phyloP scores from a whole-genome alignment of 2,329 filamentous ascomycete genomes.

The Beauveria caledonica region DNA sequence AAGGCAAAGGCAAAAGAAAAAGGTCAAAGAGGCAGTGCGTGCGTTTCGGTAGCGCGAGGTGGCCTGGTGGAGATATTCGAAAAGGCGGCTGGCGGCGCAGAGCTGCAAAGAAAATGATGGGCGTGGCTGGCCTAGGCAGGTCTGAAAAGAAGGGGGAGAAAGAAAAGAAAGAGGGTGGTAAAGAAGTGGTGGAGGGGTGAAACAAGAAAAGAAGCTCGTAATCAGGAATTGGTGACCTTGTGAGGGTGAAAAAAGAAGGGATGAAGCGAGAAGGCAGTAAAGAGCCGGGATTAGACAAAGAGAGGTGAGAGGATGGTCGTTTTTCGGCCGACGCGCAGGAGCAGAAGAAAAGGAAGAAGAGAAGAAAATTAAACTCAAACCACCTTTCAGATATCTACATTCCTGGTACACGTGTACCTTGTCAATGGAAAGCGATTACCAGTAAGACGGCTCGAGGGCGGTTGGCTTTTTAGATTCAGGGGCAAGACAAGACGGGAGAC shows the following conservation, averaged over 20 bases:
- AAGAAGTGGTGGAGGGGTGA: neutral
- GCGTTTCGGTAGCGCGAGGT: neutral
- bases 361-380: too few species aligned
- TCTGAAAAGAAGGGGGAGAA: neutral
- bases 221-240: too few species aligned
- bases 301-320: neutral
- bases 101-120: neutral
- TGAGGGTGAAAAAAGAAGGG: too few species aligned
- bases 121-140: neutral
- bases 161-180: neutral
- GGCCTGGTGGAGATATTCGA: neutral
- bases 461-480: too few species aligned
- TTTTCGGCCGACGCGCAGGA: constrained; percentile 3
- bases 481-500: too few species aligned
- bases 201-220: neutral
- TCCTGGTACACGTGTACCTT: too few species aligned
- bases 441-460: too few species aligned
- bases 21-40: constrained; percentile 5
- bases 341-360: too few species aligned
- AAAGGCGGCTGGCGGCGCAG: neutral
- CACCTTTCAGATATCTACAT: too few species aligned
- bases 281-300: neutral
- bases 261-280: neutral
- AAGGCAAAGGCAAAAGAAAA: neutral
- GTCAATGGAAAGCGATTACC: too few species aligned